Evolutionary conservation across 2,329 filamentous ascomycete species (phyloP).

Genomic region (Cercospora brassicicola): DNA sequence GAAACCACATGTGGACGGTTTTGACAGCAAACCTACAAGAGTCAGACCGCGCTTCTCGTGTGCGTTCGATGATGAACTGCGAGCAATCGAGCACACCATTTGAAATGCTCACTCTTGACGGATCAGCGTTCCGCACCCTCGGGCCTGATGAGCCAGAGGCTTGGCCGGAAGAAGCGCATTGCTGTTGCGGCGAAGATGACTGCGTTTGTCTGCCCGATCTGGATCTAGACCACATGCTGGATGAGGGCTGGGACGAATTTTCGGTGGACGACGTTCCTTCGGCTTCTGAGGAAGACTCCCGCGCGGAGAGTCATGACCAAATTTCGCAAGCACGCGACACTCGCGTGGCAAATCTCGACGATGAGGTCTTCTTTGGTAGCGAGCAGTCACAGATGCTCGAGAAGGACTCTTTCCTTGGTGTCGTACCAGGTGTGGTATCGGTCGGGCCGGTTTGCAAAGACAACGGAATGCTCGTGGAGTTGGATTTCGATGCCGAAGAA

Average conservation of each 20-base stretch:
- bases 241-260: background rate
- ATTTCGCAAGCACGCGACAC: background rate
- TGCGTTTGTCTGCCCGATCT: background rate
- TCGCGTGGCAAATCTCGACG: background rate
- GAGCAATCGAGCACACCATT: background rate
- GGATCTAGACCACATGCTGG: background rate
- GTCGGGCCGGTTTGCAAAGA: background rate
- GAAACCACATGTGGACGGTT: background rate
- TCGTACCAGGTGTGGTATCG: background rate
- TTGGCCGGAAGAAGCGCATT: background rate
- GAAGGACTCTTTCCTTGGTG: background rate
- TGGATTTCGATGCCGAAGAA: background rate
- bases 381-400: background rate
- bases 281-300: background rate
- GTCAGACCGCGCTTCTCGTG: background rate
- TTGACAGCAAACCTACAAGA: background rate
- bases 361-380: background rate
- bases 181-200: background rate
- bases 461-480: background rate
- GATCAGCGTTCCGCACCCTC: background rate
- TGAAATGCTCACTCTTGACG: background rate
- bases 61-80: background rate
- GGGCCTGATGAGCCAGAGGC: background rate
- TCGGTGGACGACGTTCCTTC: background rate
- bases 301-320: background rate